Evolutionary conservation across 805 yeast species (phyloP), one percentile per base, ranked within the genome.

Genomic region (Monosporozyma unispora): DNA sequence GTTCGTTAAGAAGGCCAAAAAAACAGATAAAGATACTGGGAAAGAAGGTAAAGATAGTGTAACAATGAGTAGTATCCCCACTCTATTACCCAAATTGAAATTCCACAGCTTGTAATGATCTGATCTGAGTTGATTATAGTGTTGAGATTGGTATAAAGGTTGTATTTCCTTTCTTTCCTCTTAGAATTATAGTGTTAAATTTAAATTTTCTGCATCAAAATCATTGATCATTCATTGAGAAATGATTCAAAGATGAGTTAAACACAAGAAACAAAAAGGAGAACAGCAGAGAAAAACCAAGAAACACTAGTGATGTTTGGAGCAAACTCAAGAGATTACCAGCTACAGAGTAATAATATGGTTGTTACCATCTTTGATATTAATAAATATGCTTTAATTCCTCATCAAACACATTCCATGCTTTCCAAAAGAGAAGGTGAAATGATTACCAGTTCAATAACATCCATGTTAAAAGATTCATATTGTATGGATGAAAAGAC

Each of bases 401-500:
- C 62, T 23, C 59, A 57, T 43, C 62, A 56, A 46, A 50, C 49
- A 18, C 62, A 60, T 48, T 52, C 56, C 25, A 59, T 55, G 48
- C 50, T 62, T n/a, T 53, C 63, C 12, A 51, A 53, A 21, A 53
- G 55, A 11, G 65, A 62, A 46, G 59, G 58, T 35, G 63, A 59
- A 46, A 48, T 53, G 38, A 49, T 62, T 18, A 52, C 61, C 1
- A 38, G 55, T 9, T 57, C 51, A 23, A 48, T 62, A 12, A 50
- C 62, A 14, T 54, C 52, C 1, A 40, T 54, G 37, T 47, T 62
- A 8, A 49, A 57, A 16, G 54, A 54, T 18, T 53, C 61, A 5
- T 50, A 54, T 44, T 57, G 63, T 33, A 25, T 57, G 16, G 63
- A 62, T 46, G 52, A 49, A 18, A 46, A 39, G 21, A 58, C 67